Conservation (phyloP, 805 yeast species). For the Maudiozyma turicensis region DNA sequence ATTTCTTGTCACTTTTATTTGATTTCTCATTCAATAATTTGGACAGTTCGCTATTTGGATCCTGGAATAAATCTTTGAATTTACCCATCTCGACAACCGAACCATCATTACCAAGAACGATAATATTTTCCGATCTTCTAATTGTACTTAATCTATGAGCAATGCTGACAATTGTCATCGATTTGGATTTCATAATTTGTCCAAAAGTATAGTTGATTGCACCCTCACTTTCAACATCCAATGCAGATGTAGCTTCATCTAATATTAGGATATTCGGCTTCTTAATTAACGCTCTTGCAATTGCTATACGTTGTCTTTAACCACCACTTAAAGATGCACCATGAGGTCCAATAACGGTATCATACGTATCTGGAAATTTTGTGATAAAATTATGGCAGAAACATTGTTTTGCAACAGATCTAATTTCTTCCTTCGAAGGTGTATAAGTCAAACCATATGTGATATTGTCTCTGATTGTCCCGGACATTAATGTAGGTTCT, state of each 20-base stretch:
- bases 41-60: constrained; percentile 34
- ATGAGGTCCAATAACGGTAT: constrained; percentile 62
- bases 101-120: constrained; percentile 77
- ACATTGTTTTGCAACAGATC: constrained; percentile 39
- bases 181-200: constrained; percentile 45
- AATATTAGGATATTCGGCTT: constrained; percentile 62
- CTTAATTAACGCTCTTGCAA: constrained; percentile 75
- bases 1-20: constrained; percentile 9
- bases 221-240: constrained; percentile 64
- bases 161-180: constrained; percentile 74
- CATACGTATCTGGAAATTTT: constrained; percentile 53
- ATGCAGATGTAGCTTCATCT: constrained; percentile 87
- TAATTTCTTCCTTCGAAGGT: constrained; percentile 44
- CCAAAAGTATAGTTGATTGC: constrained; percentile 76
- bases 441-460: constrained; percentile 60
- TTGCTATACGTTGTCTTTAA: constrained; percentile 77
- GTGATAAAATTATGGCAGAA: constrained; percentile 52
- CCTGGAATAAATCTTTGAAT: constrained; percentile 45
- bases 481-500: constrained; percentile 66
- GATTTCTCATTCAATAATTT: constrained; percentile 32
- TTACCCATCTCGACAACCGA: constrained; percentile 68
- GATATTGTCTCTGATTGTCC: constrained; percentile 70
- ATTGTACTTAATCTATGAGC: constrained; percentile 93
- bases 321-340: constrained; percentile 75
- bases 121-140: constrained; percentile 69